Conservation (phyloP, 2,329 filamentous ascomycete species). For the Fusarium sp. region DNA sequence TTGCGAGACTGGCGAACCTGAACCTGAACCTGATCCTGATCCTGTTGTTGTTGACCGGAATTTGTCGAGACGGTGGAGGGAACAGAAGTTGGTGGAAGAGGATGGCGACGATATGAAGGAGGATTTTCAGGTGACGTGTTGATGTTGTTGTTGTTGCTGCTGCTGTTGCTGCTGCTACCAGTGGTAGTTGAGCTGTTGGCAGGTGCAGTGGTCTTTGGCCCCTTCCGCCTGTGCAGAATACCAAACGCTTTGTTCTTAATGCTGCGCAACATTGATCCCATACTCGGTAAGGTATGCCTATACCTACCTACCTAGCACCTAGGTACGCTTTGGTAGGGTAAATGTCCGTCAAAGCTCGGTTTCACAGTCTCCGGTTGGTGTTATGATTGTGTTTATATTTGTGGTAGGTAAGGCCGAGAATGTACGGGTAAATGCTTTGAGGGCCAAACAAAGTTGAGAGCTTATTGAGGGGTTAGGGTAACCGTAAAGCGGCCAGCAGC, state of each 20-base stretch:
- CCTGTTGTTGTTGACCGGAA: not conserved
- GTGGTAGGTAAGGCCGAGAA: not conserved
- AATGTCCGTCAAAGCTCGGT: not conserved
- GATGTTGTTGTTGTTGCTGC: not conserved
- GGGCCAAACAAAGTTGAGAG: too few species aligned
- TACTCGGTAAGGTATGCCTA: too few species aligned
- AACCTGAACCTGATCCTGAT: too few species aligned
- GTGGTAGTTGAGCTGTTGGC: not conserved
- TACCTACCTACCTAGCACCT: too few species aligned
- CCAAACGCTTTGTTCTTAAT: constrained; percentile 41
- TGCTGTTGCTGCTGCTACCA: not conserved
- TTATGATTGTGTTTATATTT: not conserved
- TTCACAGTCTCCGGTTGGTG: not conserved
- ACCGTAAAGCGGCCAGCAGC: too few species aligned
- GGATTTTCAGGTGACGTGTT: not conserved
- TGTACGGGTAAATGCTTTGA: not conserved
- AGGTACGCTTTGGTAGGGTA: too few species aligned
- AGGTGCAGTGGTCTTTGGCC: constrained; percentile 7
- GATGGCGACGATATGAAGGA: not conserved
- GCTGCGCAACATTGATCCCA: constrained; percentile 42
- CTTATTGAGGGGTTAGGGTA: too few species aligned
- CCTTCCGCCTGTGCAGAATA: constrained; percentile 40
- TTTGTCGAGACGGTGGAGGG: constrained; percentile 5
- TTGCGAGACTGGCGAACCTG: not conserved
- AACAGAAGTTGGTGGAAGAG: constrained; percentile 10